Base-by-base conservation (phyloP, 768 basidiomycete genomes). In the Rhizopogon salebrosus region DNA sequence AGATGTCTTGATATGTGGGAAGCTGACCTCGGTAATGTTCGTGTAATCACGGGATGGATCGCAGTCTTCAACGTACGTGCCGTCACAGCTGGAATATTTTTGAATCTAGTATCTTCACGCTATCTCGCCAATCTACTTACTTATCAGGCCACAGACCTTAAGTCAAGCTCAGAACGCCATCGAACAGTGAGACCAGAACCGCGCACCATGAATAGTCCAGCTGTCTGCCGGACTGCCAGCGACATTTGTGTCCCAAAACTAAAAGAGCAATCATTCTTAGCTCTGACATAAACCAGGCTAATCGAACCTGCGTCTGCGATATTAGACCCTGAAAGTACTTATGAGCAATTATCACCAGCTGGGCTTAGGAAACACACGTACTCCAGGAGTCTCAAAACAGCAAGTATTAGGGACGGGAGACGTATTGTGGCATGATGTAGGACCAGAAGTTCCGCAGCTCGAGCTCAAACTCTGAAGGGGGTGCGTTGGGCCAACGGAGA, bases 171-270 rank as follows among this genome's bases (percentile, higher is more conserved):
- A 60, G 45, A 3, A 37, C 4, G 11, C 6, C 20, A 38, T 39
- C 16, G 29, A 22, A 22, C 31, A n/a, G 13, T 14, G 16, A 38
- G 13, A 24, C 46, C n/a, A 24, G 11, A 27, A 14, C n/a, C n/a
- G 59, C 76, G 42, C 53, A 82, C 87, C 85, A 50, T 87, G 87
- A 53, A 88, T 83, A 1, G 85, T 89, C 86, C 87, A 89, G 60
- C 81, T 83, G 59, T 85, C 58, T 9, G 63, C 64, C 5, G 87
- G 87, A 10, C 87, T 86, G 18, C 80, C 82, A 3, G 77, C 64
- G 0, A 84, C 80, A 42, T 80, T 60, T 2, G 81, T 84, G 56
- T 89, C 85, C 86, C 87, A 89, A 68, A 89, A 86, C 82, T 86
- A 64, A 20, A 34, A 29, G 11, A 18, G 34, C 22, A 14, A 11